Percentiles rank a stretch among this genome's conserved stretches.
phyloP scores from a whole-genome alignment of 1,284 basidiomycete species.

The Cronartium ribicola region DNA sequence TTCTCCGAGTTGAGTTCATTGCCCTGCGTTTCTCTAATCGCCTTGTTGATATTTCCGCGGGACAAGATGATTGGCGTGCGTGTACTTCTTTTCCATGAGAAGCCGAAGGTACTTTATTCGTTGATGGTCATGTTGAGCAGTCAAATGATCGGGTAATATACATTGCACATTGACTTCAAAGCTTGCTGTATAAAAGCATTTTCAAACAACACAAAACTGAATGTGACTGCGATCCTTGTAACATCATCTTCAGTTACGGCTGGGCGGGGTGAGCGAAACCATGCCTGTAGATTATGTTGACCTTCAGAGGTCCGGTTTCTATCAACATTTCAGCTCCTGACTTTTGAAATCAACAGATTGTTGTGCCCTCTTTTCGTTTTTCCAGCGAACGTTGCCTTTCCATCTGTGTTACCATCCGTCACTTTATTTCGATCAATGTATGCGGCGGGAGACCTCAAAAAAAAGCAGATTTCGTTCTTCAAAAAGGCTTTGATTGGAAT shows the following conservation, averaged over 20 bases:
- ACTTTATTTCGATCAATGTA: constrained; percentile 32
- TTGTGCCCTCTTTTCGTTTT: constrained; percentile 28
- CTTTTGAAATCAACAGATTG: constrained; percentile 15
- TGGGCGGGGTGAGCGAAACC: constrained; percentile 12
- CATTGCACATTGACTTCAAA: too few species aligned
- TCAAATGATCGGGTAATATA: constrained; percentile 30
- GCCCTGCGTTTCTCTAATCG: too few species aligned
- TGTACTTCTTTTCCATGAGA: constrained; percentile 29
- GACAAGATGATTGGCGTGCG: constrained; percentile 32
- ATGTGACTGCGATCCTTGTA: constrained; percentile 1
- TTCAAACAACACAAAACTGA: too few species aligned
- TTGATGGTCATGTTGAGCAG: constrained; percentile 32
- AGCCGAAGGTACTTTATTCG: constrained; percentile 14
- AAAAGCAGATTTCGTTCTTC: constrained; percentile 30
- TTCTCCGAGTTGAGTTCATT: too few species aligned
- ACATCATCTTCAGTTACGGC: constrained; percentile 10
- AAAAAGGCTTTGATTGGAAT: constrained; percentile 26
- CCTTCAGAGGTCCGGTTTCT: too few species aligned
- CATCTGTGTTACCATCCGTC: constrained; percentile 35
- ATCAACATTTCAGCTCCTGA: background rate
- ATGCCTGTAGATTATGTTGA: background rate
- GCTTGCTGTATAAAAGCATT: too few species aligned
- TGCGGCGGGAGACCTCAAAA: background rate
- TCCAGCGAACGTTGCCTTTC: constrained; percentile 3
- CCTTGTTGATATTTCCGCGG: too few species aligned